Percentiles rank a stretch among this genome's conserved stretches.
These are phyloP conservation scores for Pseudoperonospora humuli DNA, from an alignment of 352 stramenopile genomes.

Conservation along the genomic window DNA sequence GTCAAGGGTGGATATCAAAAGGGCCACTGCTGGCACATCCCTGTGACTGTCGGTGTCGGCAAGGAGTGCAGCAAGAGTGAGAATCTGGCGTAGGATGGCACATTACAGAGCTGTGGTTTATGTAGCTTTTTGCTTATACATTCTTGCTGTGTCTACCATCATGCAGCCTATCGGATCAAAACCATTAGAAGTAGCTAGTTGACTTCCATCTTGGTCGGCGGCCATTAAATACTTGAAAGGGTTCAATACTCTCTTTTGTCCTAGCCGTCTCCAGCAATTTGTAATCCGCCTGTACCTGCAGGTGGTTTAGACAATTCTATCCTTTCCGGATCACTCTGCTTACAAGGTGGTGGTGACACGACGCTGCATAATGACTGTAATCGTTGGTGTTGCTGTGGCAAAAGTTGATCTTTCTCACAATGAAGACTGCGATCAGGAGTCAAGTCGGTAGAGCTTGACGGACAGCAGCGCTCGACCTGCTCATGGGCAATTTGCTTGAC, in stretches of 20 bases:
- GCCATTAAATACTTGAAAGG: slow-evolving; percentile 20
- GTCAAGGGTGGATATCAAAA: slow-evolving; percentile 72
- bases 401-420: not conserved
- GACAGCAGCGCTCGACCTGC: not conserved
- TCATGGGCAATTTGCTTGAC: slow-evolving; percentile 1
- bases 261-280: not conserved
- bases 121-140: slow-evolving; percentile 14
- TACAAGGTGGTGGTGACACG: not conserved
- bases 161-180: slow-evolving; percentile 9
- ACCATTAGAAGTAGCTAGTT: slow-evolving; percentile 5
- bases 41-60: slow-evolving; percentile 53
- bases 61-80: slow-evolving; percentile 45
- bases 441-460: not conserved
- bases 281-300: not conserved
- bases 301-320: slow-evolving; percentile 1
- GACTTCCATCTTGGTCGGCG: not conserved
- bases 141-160: slow-evolving; percentile 9
- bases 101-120: slow-evolving; percentile 14
- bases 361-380: not conserved
- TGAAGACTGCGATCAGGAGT: not conserved
- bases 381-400: slow-evolving; percentile 1
- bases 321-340: not conserved
- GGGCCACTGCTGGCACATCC: slow-evolving; percentile 81
- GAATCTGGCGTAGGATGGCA: slow-evolving; percentile 14
- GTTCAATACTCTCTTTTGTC: not conserved